Percentiles rank a stretch among this genome's conserved stretches.
Conservation (phyloP, 768 basidiomycete species). For the Serpula lacrymans region DNA sequence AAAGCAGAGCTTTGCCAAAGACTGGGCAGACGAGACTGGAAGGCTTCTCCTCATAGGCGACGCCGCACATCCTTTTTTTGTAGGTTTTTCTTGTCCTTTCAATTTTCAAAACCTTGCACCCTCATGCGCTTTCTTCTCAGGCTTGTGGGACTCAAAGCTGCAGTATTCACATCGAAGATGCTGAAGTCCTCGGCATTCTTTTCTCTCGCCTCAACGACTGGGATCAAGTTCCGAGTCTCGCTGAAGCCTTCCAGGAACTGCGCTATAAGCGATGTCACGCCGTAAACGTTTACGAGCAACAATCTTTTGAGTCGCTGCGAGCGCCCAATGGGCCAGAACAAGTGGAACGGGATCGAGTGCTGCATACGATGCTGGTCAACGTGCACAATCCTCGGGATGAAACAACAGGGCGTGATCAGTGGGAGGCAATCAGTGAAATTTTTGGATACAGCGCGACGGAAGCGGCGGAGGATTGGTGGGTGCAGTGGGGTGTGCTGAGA, state of each 20-base stretch:
- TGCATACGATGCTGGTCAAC: slow-evolving; percentile 21
- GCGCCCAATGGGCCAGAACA: slow-evolving; percentile 44
- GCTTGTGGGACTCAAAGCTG: slow-evolving; percentile 43
- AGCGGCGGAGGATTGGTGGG: slow-evolving; percentile 66
- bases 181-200: slow-evolving; percentile 28
- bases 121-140: slow-evolving; percentile 25
- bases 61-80: slow-evolving; percentile 58
- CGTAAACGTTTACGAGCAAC: slow-evolving; percentile 42
- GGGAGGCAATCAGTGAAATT: slow-evolving; percentile 53
- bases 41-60: slow-evolving; percentile 56
- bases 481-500: slow-evolving; percentile 50
- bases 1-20: slow-evolving; percentile 38
- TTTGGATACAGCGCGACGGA: slow-evolving; percentile 56
- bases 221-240: slow-evolving; percentile 47
- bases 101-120: not conserved
- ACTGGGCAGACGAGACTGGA: slow-evolving; percentile 48
- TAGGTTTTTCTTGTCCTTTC: slow-evolving; percentile 18
- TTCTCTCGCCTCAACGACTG: slow-evolving; percentile 43
- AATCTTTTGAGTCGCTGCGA: slow-evolving; percentile 40
- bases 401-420: slow-evolving; percentile 43
- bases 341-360: slow-evolving; percentile 40
- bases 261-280: slow-evolving; percentile 46
- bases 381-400: slow-evolving; percentile 47
- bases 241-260: slow-evolving; percentile 59
- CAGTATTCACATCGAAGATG: slow-evolving; percentile 33